Base-by-base conservation (phyloP, 1,284 basidiomycete species). In the Rhodotorula sp. region DNA sequence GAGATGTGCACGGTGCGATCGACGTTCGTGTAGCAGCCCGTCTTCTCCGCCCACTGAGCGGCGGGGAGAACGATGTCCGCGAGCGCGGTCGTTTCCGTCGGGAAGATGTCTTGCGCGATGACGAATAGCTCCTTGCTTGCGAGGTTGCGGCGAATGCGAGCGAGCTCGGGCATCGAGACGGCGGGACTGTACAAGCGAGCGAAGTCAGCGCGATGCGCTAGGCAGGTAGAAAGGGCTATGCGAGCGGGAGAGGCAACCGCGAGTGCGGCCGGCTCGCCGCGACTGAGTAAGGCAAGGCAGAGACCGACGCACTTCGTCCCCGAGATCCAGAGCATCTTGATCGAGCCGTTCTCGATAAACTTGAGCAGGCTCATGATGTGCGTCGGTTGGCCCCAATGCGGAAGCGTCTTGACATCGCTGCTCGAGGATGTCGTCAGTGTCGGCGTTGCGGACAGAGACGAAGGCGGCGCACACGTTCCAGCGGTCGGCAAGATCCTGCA, bases 91-190 rank as follows among this genome's bases (percentile, higher is more conserved):
- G 65, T 66, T 32, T 66, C 65, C 27, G n/a, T 66, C 22, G 65
- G 65, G 58, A 55, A 66, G 48, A 66, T 66, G 51, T 66, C 65
- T 34, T 66, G 65, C 41, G 65, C 65, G 41, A 66, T 36, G 50
- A 66, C 53, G 34, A 66, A 66, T 13, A 66, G 65, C 34, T 66
- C 65, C 51, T 66, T 66, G 32, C 50, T 54, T 29, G 65, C 51
- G 17, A 66, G 34, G 36, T 55, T 60, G 39, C 54, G 39, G 32
- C 65, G 65, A 27, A 66, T 39, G 25, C 65, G 65, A 1, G 58
- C 58, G 25, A 66, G 65, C 2, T 66, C 65, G 10, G 65, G 65
- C 58, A 66, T 44, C 7, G 65, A 66, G 7, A 66, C 65, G 7
- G 65, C 65, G 17, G 65, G 65, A 34, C 65, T 66, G 51, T 2